Evolutionary conservation across 163 green algal genomes (phyloP).

Genomic region (Smithsoniella earleae): DNA sequence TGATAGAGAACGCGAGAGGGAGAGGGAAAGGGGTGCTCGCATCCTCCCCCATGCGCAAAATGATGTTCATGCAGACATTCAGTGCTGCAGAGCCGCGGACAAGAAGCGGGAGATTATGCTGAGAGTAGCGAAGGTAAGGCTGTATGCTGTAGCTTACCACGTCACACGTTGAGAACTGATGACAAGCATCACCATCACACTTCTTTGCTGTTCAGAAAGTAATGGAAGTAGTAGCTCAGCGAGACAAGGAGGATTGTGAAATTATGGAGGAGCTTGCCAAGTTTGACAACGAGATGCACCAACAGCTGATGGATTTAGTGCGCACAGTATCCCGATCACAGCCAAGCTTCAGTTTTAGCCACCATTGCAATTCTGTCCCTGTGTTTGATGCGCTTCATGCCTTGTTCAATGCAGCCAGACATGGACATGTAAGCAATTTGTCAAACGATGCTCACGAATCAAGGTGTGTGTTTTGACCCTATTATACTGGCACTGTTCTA

Average conservation of each 20-base stretch:
- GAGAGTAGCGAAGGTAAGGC: neutral
- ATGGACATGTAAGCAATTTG: too few relatives aligned
- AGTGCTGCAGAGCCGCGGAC: neutral
- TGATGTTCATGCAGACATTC: neutral
- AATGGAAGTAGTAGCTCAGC: conserved; percentile 16
- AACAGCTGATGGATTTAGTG: conserved; percentile 26
- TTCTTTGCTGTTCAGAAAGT: conserved; percentile 26
- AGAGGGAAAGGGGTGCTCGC: neutral
- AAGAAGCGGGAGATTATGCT: conserved; percentile 22
- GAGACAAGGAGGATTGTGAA: conserved; percentile 5
- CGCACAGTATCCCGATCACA: conserved; percentile 20
- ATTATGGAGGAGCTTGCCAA: conserved; percentile 30
- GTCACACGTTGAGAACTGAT: too few relatives aligned
- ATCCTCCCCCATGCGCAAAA: neutral
- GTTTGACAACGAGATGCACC: conserved; percentile 25
- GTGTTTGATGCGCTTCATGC: neutral
- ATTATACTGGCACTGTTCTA: neutral
- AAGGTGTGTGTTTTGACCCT: too few relatives aligned
- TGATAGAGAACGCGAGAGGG: neutral
- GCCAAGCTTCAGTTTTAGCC: neutral
- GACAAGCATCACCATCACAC: too few relatives aligned
- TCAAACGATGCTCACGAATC: too few relatives aligned
- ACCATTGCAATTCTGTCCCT: neutral
- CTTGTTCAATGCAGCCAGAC: conserved; percentile 3
- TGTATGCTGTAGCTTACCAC: neutral